These are phyloP conservation scores for Lactarius akahatsu DNA, from an alignment of 768 basidiomycete genomes.

Conservation along the genomic window DNA sequence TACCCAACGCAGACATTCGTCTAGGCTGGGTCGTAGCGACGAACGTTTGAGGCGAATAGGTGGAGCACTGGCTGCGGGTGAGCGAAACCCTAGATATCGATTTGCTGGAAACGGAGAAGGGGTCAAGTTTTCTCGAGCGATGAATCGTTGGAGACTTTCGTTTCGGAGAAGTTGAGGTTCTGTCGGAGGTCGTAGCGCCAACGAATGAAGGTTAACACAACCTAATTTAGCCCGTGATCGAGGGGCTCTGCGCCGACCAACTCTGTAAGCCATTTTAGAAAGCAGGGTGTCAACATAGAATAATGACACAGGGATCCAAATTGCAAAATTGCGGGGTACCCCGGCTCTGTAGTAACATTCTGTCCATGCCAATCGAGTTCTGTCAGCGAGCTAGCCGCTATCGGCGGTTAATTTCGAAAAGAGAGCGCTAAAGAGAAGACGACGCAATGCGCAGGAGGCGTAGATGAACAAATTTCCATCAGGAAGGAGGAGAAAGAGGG, in stretches of 20 bases:
- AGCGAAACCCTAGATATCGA: constrained; percentile 25
- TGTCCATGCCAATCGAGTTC: constrained; percentile 7
- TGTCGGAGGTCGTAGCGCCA: constrained; percentile 19
- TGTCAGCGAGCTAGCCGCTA: constrained; percentile 19
- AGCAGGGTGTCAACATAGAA: constrained; percentile 9
- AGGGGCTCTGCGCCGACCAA: constrained; percentile 21
- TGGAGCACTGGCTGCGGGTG: constrained; percentile 24
- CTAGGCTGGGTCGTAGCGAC: constrained; percentile 4
- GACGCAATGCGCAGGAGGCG: constrained; percentile 28
- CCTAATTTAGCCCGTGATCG: constrained; percentile 22
- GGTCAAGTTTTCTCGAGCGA: constrained; percentile 18
- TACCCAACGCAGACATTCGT: constrained; percentile 17
- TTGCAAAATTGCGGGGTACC: constrained; percentile 24
- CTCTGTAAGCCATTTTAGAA: constrained; percentile 5
- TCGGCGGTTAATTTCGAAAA: constrained; percentile 21
- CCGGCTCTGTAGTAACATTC: constrained; percentile 4
- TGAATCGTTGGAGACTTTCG: constrained; percentile 13
- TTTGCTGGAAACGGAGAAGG: constrained; percentile 16
- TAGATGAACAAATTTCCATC: constrained; percentile 30
- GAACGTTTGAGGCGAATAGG: constrained; percentile 16
- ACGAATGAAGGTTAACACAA: constrained; percentile 19
- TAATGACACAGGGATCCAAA: constrained; percentile 20
- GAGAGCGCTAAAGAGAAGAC: constrained; percentile 19
- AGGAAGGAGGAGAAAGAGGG: constrained; percentile 29
- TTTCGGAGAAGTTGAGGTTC: constrained; percentile 18